Evolutionary conservation across 2,329 filamentous ascomycete genomes (phyloP).

Genomic region (Albifimbria verrucaria): DNA sequence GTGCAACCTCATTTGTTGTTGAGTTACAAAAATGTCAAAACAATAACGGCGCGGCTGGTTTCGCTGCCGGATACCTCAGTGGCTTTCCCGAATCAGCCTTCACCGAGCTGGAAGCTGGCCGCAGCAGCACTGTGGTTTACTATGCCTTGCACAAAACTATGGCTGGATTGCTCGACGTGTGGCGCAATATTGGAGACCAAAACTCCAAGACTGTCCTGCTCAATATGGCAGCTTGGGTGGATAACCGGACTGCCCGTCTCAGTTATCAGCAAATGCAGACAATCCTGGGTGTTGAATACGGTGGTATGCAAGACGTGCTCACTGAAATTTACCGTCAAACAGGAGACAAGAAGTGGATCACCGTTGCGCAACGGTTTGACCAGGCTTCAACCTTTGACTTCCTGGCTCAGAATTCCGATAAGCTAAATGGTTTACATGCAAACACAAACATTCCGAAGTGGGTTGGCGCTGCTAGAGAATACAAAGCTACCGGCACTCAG

Average conservation of each 20-base stretch:
- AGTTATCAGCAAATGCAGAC: constrained; percentile 43
- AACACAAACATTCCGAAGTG: constrained; percentile 54
- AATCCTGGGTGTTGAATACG: constrained; percentile 47
- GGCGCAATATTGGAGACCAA: constrained; percentile 38
- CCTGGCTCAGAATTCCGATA: constrained; percentile 40
- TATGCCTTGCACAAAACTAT: constrained; percentile 54
- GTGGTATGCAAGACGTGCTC: constrained; percentile 51
- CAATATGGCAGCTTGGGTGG: constrained; percentile 44
- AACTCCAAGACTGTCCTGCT: constrained; percentile 41
- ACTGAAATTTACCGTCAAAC: constrained; percentile 45
- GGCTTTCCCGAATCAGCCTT: constrained; percentile 53
- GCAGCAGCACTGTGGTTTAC: constrained; percentile 50
- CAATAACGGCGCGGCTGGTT: constrained; percentile 44
- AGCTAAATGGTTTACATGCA: constrained; percentile 45
- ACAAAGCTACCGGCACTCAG: constrained; percentile 41
- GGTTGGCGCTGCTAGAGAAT: constrained; percentile 48
- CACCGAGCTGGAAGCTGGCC: constrained; percentile 37
- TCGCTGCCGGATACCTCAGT: constrained; percentile 42
- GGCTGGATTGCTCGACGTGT: constrained; percentile 48
- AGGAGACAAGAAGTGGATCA: constrained; percentile 42
- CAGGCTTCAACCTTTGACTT: constrained; percentile 45
- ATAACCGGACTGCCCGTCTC: constrained; percentile 39
- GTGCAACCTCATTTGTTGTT: constrained; percentile 41
- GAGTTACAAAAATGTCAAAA: constrained; percentile 49
- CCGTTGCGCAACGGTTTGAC: constrained; percentile 45